These are phyloP conservation scores for Linum tenue DNA, from an alignment of 345 rosid species.

Conservation along the genomic window DNA sequence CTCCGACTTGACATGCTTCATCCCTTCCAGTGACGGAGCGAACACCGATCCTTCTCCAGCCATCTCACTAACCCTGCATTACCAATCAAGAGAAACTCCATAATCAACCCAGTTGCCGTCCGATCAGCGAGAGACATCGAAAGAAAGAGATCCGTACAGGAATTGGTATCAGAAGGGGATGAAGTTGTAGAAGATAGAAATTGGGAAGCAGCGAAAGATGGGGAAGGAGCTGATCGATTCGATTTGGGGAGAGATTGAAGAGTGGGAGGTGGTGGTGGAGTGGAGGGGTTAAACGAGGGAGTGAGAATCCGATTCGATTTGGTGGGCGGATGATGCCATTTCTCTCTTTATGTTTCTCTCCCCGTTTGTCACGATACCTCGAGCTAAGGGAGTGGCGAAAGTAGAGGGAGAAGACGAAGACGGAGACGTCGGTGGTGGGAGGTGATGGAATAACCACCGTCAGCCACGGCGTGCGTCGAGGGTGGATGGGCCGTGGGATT, in stretches of 20 bases:
- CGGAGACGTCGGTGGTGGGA: background rate
- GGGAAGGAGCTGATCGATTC: background rate
- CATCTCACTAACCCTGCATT: constrained; percentile 26
- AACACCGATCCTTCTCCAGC: constrained; percentile 50
- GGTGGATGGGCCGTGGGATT: too few relatives aligned
- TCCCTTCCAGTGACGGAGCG: constrained; percentile 75
- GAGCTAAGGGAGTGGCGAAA: background rate
- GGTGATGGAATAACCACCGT: too few relatives aligned
- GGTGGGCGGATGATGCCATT: background rate
- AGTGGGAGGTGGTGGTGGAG: background rate
- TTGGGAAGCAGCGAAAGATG: background rate
- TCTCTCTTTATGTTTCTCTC: too few relatives aligned
- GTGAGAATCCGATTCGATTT: background rate
- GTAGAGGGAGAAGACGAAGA: background rate
- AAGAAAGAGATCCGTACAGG: background rate
- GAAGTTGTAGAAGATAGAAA: background rate
- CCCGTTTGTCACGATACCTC: background rate
- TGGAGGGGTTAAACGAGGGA: background rate
- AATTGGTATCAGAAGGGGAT: background rate
- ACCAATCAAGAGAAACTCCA: background rate
- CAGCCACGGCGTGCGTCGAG: too few relatives aligned
- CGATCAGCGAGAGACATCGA: background rate
- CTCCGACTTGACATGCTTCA: constrained; percentile 68
- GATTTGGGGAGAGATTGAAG: background rate
- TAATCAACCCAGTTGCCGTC: background rate